A percentile compares a stretch with the other conserved stretches of the same genome.
Evolutionary conservation across 768 basidiomycete species (phyloP).

Genomic region (Leccinum fibrillosum): DNA sequence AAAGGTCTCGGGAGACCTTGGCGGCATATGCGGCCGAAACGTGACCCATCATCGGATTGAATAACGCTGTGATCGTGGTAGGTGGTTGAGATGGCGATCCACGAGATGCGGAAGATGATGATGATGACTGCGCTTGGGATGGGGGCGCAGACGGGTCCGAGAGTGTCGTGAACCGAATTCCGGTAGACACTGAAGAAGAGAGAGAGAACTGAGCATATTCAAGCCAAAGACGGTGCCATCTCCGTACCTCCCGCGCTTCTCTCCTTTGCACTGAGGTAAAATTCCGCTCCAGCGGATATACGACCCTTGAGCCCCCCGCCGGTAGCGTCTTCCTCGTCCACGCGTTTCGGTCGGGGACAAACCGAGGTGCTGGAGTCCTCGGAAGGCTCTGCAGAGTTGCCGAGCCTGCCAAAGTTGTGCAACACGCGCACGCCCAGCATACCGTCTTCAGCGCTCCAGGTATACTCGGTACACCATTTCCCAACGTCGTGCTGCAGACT

Average conservation of each 20-base stretch:
- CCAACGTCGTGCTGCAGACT: slow-evolving; percentile 91
- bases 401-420: slow-evolving; percentile 86
- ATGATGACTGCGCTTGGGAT: slow-evolving; percentile 43
- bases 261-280: slow-evolving; percentile 93
- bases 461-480: slow-evolving; percentile 90
- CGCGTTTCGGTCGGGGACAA: slow-evolving; percentile 56
- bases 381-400: slow-evolving; percentile 35
- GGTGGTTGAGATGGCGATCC: slow-evolving; percentile 65
- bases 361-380: slow-evolving; percentile 28
- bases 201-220: slow-evolving; percentile 4
- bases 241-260: slow-evolving; percentile 79
- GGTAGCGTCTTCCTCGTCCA: slow-evolving; percentile 93
- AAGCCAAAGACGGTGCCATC: neutral
- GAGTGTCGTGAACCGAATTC: slow-evolving; percentile 89
- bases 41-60: slow-evolving; percentile 96
- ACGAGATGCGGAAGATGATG: slow-evolving; percentile 27
- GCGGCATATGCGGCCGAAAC: slow-evolving; percentile 90
- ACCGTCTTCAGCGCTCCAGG: slow-evolving; percentile 89
- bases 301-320: slow-evolving; percentile 89
- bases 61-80: slow-evolving; percentile 90
- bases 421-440: slow-evolving; percentile 89
- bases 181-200: slow-evolving; percentile 70
- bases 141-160: slow-evolving; percentile 75
- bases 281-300: slow-evolving; percentile 87
- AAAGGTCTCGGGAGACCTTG: slow-evolving; percentile 79